phyloP scores from a whole-genome alignment of 306 rosid genomes.

The Quercus mongolica region DNA sequence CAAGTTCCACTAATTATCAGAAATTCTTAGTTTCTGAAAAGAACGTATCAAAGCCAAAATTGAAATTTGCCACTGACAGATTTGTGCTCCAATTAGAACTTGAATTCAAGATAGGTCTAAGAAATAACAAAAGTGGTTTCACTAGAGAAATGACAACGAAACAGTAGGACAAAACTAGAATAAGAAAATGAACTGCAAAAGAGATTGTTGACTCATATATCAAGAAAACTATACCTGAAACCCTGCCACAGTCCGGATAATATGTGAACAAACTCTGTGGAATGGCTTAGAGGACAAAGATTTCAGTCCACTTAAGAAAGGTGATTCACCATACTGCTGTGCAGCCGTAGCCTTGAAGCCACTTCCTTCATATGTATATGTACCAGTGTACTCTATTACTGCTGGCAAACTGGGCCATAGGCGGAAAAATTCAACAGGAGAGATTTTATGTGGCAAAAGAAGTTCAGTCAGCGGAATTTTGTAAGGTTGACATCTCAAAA shows the following conservation, averaged over 20 bases:
- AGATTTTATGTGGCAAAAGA: conserved; percentile 84
- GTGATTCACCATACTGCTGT: conserved; percentile 94
- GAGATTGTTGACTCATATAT: not conserved
- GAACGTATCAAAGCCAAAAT: not conserved
- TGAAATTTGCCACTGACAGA: not conserved
- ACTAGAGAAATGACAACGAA: not conserved
- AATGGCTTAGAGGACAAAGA: conserved; percentile 92
- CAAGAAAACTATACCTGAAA: conserved; percentile 61
- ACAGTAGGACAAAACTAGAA: not conserved
- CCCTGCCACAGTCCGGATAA: conserved; percentile 96
- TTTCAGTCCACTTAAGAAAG: conserved; percentile 93
- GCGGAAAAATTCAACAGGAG: conserved; percentile 95
- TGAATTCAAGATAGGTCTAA: not conserved
- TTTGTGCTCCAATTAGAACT: not conserved
- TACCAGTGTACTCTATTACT: conserved; percentile 82
- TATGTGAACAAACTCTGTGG: conserved; percentile 94
- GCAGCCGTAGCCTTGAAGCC: conserved; percentile 99
- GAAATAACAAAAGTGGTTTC: not conserved
- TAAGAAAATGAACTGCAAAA: not conserved
- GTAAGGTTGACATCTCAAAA: conserved; percentile 95
- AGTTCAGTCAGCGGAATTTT: conserved; percentile 91
- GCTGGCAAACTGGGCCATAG: conserved; percentile 99
- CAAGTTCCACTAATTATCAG: not conserved
- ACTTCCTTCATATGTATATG: conserved; percentile 97
- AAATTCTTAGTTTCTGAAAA: not conserved